Evolutionary conservation across 345 rosid species (phyloP).

Genomic region (Murraya koenigii): DNA sequence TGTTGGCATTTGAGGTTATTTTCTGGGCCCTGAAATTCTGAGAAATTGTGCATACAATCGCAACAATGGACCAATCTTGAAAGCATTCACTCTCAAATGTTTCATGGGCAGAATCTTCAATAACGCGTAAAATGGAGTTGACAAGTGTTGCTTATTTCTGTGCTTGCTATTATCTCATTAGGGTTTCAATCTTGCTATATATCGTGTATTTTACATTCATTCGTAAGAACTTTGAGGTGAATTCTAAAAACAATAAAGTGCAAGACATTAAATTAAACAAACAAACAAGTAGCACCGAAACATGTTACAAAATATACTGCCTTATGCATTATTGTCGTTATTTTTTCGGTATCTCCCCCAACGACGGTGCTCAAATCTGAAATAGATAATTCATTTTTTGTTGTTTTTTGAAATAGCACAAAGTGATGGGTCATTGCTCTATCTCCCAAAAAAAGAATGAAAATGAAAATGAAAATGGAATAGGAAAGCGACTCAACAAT

Average conservation of each 20-base stretch:
- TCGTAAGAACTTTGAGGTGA: background rate
- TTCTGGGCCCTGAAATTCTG: background rate
- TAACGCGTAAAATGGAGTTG: background rate
- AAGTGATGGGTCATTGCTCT: background rate
- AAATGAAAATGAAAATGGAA: background rate
- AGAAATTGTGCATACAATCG: background rate
- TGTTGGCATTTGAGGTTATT: no score
- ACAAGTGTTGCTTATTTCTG: background rate
- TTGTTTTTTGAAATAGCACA: background rate
- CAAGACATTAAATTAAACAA: background rate
- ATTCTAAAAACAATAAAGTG: background rate
- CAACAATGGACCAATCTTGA: background rate
- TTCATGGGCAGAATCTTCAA: background rate
- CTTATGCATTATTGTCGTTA: background rate
- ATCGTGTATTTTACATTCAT: background rate
- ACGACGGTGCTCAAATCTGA: background rate
- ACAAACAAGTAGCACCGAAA: background rate
- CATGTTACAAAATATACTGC: background rate
- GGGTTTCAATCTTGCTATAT: background rate
- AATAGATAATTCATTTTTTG: background rate
- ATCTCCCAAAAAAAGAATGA: background rate
- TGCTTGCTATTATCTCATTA: background rate
- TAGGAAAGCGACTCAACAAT: constrained; percentile 42
- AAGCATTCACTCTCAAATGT: background rate
- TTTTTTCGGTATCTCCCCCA: background rate